These are phyloP conservation scores for Schwanniomyces occidentalis DNA, from an alignment of 805 yeast species.

Conservation along the genomic window DNA sequence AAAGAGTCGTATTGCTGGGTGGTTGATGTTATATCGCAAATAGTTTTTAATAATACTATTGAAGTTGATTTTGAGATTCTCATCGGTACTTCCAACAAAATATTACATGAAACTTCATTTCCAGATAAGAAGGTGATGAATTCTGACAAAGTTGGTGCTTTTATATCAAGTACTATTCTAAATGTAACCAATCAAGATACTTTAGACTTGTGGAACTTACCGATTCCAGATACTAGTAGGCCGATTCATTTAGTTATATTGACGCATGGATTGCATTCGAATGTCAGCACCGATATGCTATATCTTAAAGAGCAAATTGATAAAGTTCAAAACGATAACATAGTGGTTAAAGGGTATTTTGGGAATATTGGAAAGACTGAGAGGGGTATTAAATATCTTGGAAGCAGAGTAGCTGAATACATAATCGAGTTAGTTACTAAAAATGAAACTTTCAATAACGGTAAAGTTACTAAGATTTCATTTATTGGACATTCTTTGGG, in stretches of 20 bases:
- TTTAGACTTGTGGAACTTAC: conserved; percentile 71
- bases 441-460: conserved; percentile 34
- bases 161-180: conserved; percentile 29
- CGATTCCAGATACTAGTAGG: conserved; percentile 43
- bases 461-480: conserved; percentile 62
- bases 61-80: conserved; percentile 66
- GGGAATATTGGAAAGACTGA: conserved; percentile 89
- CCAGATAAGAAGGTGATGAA: conserved; percentile 20
- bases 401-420: conserved; percentile 76
- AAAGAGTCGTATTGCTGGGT: conserved; percentile 67
- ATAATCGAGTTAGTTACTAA: conserved; percentile 55
- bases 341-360: conserved; percentile 78
- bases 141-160: conserved; percentile 29
- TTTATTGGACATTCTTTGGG: conserved; percentile 94
- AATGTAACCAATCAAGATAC: conserved; percentile 60
- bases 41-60: conserved; percentile 68
- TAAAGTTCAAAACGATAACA: conserved; percentile 50
- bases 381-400: conserved; percentile 81
- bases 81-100: conserved; percentile 48
- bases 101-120: conserved; percentile 30
- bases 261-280: conserved; percentile 93
- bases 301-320: conserved; percentile 82
- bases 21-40: conserved; percentile 78
- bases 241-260: conserved; percentile 83
- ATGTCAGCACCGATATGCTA: conserved; percentile 86